These are phyloP conservation scores for Coix lacrymajobi DNA, from an alignment of 176 grass and related monocot genomes.

Conservation along the genomic window DNA sequence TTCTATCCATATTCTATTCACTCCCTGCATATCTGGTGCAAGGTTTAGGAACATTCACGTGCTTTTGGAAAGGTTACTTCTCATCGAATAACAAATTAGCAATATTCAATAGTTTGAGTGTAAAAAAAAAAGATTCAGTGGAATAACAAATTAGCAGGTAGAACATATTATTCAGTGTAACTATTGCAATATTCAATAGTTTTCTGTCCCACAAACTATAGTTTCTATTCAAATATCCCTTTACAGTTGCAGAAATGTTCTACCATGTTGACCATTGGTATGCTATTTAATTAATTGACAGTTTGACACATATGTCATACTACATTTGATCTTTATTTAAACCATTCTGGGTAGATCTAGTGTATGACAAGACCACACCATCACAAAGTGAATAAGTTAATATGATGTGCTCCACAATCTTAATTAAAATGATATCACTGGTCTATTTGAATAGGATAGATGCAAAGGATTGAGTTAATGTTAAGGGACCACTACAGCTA, in stretches of 20 bases:
- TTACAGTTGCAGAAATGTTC: neutral
- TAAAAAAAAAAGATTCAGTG: neutral
- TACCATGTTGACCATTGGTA: neutral
- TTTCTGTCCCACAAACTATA: neutral
- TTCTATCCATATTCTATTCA: neutral
- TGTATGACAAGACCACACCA: conserved; percentile 23
- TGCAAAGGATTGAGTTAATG: conserved; percentile 44
- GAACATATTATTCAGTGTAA: neutral
- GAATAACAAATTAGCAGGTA: neutral
- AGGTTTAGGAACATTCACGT: neutral
- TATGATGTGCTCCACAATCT: conserved; percentile 23
- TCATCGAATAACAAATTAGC: no score
- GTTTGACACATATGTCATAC: no score
- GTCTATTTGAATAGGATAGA: conserved; percentile 36
- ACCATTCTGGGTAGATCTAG: conserved; percentile 42
- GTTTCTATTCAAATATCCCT: neutral
- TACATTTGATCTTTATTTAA: conserved; percentile 39
- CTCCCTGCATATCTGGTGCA: neutral
- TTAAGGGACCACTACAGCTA: conserved; percentile 47
- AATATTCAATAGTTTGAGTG: neutral
- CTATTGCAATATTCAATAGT: neutral
- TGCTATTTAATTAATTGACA: conserved; percentile 6
- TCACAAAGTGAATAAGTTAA: conserved; percentile 28
- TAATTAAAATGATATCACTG: conserved; percentile 37
- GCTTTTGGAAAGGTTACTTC: conserved; percentile 1